phyloP scores from a whole-genome alignment of 1,139 yeast genomes.

The Kurtzmaniella quercitrusa region DNA sequence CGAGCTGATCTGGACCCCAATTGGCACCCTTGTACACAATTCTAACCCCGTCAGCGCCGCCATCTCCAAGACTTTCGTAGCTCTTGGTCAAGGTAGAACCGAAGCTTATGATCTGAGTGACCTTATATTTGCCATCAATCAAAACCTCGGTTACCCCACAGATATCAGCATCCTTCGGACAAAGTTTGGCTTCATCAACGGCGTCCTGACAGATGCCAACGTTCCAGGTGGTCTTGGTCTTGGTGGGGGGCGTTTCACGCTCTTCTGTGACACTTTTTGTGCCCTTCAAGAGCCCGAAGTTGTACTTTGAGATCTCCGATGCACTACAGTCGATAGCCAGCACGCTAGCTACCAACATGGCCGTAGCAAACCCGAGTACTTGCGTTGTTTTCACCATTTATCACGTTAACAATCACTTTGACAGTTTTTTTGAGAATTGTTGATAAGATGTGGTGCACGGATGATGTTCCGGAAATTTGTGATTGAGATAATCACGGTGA shows the following conservation, averaged over 20 bases:
- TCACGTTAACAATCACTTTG: too few relatives aligned
- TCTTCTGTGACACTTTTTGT: conserved; percentile 33
- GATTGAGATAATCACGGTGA: too few relatives aligned
- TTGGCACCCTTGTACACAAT: conserved; percentile 50
- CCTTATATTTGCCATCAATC: conserved; percentile 41
- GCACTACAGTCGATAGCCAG: conserved; percentile 44
- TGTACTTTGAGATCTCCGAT: conserved; percentile 34
- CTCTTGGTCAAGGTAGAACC: conserved; percentile 33
- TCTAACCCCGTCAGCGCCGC: conserved; percentile 34
- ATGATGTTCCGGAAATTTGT: neutral
- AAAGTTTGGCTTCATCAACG: conserved; percentile 35
- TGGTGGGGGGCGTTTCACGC: conserved; percentile 74
- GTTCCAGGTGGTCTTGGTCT: conserved; percentile 60
- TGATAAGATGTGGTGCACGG: neutral
- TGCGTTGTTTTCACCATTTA: neutral
- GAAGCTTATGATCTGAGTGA: conserved; percentile 55
- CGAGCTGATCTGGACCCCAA: conserved; percentile 66
- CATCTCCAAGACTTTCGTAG: conserved; percentile 20
- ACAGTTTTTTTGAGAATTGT: neutral
- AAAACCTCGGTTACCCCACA: conserved; percentile 60
- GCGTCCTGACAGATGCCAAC: conserved; percentile 64
- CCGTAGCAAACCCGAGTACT: neutral
- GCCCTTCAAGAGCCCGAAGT: conserved; percentile 48
- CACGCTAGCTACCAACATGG: neutral
- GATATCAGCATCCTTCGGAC: conserved; percentile 66